phyloP scores from a whole-genome alignment of 345 rosid species.

The Salix koriyanagi region DNA sequence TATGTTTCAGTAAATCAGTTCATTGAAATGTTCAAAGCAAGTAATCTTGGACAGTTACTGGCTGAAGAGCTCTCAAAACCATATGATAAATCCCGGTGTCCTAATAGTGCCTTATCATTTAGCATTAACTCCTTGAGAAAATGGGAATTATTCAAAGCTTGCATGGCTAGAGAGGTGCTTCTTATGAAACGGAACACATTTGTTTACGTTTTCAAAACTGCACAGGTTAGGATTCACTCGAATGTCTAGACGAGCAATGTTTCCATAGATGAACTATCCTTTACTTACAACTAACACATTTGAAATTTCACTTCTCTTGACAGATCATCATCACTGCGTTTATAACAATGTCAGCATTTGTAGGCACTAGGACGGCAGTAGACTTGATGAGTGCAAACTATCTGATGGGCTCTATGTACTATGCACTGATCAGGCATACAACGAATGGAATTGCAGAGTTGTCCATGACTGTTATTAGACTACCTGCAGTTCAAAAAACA shows the following conservation, averaged over 20 bases:
- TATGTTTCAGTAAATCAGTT: constrained; percentile 37
- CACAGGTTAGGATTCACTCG: constrained; percentile 10
- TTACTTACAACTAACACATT: no score
- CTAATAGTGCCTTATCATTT: constrained; percentile 24
- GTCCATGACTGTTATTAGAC: constrained; percentile 35
- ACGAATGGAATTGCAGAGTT: constrained; percentile 50
- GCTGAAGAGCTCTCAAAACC: constrained; percentile 27
- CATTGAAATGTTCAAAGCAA: constrained; percentile 23
- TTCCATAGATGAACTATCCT: no score
- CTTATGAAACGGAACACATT: constrained; percentile 44
- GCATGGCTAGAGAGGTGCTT: constrained; percentile 45
- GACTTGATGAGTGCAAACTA: constrained; percentile 33
- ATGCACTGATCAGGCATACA: constrained; percentile 25
- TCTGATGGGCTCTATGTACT: constrained; percentile 38
- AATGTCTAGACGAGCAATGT: no score
- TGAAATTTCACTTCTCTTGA: no score
- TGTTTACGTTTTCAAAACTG: constrained; percentile 39
- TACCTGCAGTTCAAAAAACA: constrained; percentile 48
- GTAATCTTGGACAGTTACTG: constrained; percentile 24
- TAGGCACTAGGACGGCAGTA: constrained; percentile 23
- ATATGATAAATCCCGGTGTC: constrained; percentile 24
- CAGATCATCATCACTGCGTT: constrained; percentile 19
- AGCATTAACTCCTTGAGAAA: constrained; percentile 33
- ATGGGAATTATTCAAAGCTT: constrained; percentile 40
- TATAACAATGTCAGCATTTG: constrained; percentile 36